Evolutionary conservation across 805 yeast genomes (phyloP), one percentile per base, ranked within the genome.

Genomic region (Yamadazyma insecticola): DNA sequence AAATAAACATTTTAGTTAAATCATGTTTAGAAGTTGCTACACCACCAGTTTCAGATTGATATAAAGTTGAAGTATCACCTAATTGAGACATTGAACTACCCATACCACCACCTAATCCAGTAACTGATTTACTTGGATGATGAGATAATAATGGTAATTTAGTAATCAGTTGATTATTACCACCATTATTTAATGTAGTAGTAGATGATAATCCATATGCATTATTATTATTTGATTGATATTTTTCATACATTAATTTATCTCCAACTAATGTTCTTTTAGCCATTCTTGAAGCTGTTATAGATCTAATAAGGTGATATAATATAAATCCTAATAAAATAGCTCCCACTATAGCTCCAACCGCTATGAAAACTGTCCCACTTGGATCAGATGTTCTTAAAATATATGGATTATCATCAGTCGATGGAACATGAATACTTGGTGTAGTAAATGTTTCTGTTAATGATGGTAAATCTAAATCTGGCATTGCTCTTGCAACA

Each of bases 331-430:
- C 67, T 3, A 79, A 39, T 13, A 78, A 54, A 4, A 82, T 58
- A 22, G 75, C 77, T 0, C 79, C 84, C 4, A 79, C 75, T 22
- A 79, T 65, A 8, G 81, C 64, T 1, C 94, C 95, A 25, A 85
- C 81, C 0, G 84, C 81, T 30, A 87, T 86, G 57, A 85, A 86
- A 2, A 87, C 88, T 1, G 92, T 81, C 1, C 95, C 95, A 28
- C 74, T 68, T 1, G 88, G 85, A 27, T 67, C 63, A 13, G 49
- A 49, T 5, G 76, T 55, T 27, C 61, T 55, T 43, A 70, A 56
- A 13, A 86, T 64, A 46, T 70, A 78, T 8, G 95, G 95, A 53
- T 86, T 86, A 29, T 68, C 58, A 12, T 44, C 45, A 24, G 74
- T 66, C 2, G 79, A 60, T 0, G 95, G 95, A 9, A 78, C 74